These are phyloP conservation scores for Neltuma alba DNA, from an alignment of 306 rosid genomes.

Conservation along the genomic window DNA sequence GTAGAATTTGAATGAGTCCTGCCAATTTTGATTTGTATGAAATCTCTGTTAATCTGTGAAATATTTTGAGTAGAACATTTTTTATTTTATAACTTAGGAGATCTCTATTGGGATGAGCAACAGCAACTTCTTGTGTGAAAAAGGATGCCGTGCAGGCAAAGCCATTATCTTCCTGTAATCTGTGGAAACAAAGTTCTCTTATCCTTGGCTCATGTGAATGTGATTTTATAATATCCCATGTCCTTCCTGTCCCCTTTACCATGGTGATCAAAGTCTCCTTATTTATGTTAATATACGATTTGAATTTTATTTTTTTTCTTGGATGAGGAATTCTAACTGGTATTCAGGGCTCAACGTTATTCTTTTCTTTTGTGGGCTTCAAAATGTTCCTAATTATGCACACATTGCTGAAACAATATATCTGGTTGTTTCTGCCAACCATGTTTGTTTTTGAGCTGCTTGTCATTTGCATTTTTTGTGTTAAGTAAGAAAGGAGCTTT, in stretches of 20 bases:
- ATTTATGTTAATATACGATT: background rate
- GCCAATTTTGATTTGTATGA: constrained; percentile 19
- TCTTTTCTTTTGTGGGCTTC: constrained; percentile 4
- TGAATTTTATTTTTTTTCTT: background rate
- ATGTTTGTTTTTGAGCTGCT: background rate
- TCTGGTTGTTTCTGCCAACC: constrained; percentile 17
- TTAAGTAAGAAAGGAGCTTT: constrained; percentile 1
- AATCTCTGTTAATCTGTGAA: background rate
- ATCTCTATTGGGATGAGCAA: background rate
- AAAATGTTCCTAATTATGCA: constrained; percentile 15
- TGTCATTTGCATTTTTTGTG: constrained; percentile 14
- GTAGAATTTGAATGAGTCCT: constrained; percentile 7
- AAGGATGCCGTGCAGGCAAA: background rate
- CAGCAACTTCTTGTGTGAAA: background rate
- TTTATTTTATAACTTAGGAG: background rate
- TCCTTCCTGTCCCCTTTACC: background rate
- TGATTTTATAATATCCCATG: background rate
- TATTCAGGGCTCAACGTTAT: background rate
- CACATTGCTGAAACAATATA: constrained; percentile 10
- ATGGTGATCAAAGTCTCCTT: background rate
- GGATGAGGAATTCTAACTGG: background rate
- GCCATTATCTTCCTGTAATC: background rate
- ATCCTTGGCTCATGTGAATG: background rate
- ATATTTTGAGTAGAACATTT: background rate
- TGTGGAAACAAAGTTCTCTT: background rate